phyloP scores from a whole-genome alignment of 2,329 filamentous ascomycete species.

The Cryphonectria naterciae region DNA sequence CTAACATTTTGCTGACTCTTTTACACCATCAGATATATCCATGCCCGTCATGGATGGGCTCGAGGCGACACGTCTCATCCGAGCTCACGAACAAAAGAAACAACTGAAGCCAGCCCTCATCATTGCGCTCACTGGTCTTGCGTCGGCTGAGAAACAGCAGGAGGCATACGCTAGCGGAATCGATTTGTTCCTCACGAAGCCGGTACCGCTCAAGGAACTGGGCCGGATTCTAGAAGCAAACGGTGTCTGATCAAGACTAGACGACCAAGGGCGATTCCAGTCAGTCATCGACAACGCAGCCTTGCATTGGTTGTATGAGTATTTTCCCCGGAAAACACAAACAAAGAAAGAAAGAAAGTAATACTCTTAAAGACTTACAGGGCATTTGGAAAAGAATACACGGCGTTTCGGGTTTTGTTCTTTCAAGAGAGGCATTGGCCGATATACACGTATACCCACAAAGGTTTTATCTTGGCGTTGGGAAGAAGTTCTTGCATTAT shows the following conservation, averaged over 20 bases:
- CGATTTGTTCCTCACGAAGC: conserved; percentile 54
- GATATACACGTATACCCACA: background rate
- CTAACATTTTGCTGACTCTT: background rate
- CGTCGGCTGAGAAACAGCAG: conserved; percentile 46
- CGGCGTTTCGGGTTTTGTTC: background rate
- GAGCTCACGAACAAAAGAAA: conserved; percentile 33
- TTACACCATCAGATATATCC: conserved; percentile 32
- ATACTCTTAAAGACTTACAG: background rate
- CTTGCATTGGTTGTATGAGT: background rate
- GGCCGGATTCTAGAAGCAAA: conserved; percentile 4
- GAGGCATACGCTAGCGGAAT: conserved; percentile 51
- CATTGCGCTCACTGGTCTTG: conserved; percentile 52
- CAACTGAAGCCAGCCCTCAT: conserved; percentile 43
- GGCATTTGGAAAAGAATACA: background rate
- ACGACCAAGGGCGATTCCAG: too few species aligned
- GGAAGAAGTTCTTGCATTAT: background rate
- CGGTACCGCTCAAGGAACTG: conserved; percentile 42
- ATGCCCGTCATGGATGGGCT: conserved; percentile 41
- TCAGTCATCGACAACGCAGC: too few species aligned
- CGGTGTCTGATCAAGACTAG: background rate
- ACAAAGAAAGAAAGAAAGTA: too few species aligned
- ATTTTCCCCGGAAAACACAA: too few species aligned
- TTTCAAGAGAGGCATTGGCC: background rate
- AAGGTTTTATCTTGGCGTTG: background rate
- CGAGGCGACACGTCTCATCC: conserved; percentile 36